phyloP scores from a whole-genome alignment of 441 rosid genomes.

The Macaranga tanarius region DNA sequence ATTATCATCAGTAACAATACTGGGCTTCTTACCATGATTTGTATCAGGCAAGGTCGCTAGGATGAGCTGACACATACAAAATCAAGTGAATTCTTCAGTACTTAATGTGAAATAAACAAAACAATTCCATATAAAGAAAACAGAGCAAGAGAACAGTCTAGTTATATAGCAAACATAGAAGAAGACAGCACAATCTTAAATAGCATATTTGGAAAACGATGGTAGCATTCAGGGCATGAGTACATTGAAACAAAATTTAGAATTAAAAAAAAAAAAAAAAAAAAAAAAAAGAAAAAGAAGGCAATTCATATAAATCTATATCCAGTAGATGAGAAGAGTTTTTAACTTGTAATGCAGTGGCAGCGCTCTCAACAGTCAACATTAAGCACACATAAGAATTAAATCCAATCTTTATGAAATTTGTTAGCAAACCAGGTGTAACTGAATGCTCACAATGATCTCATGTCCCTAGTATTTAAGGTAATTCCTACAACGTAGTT shows the following conservation, averaged over 20 bases:
- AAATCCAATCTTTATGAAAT: not conserved
- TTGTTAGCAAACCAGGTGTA: not conserved
- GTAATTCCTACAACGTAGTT: no score
- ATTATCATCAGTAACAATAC: slow-evolving; percentile 77
- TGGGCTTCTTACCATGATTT: slow-evolving; percentile 43
- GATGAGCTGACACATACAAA: slow-evolving; percentile 56
- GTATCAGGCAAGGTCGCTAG: slow-evolving; percentile 69
- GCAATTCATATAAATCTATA: slow-evolving; percentile 9
- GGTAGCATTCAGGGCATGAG: not conserved
- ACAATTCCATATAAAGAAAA: not conserved
- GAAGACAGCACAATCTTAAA: not conserved
- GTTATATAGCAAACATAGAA: not conserved
- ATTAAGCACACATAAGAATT: not conserved
- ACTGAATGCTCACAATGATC: not conserved
- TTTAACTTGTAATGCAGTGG: slow-evolving; percentile 7
- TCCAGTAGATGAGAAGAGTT: not conserved
- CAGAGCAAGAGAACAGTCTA: not conserved
- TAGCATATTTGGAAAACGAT: not conserved
- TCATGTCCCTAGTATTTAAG: no score
- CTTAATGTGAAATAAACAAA: slow-evolving; percentile 8
- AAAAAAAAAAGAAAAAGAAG: not conserved
- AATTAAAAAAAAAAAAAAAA: slow-evolving; percentile 1
- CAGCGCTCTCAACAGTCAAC: not conserved
- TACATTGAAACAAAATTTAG: slow-evolving; percentile 2
- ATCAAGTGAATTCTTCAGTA: slow-evolving; percentile 5